Evolutionary conservation across 768 basidiomycete species (phyloP).

Genomic region (Agaricus bisporus): DNA sequence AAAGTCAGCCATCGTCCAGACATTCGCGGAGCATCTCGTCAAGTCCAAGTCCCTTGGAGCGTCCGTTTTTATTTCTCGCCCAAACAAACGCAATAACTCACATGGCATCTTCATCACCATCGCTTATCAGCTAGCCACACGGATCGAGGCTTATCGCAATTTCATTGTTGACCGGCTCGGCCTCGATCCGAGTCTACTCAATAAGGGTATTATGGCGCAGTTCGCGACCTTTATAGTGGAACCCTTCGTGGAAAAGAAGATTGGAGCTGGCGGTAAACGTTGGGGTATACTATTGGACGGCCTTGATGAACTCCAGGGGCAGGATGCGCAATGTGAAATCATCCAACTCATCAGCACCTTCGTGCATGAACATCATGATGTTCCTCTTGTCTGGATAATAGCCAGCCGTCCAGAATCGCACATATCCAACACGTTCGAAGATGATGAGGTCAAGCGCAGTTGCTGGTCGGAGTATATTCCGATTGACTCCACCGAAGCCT

Average conservation of each 20-base stretch:
- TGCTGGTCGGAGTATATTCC: neutral
- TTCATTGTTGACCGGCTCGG: neutral
- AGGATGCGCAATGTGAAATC: neutral
- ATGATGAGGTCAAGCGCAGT: neutral
- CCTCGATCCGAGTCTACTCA: neutral
- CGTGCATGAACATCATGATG: neutral
- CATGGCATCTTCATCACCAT: neutral
- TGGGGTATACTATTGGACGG: neutral
- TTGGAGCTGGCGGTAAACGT: neutral
- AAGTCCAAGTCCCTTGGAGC: neutral
- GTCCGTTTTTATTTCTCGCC: conserved; percentile 4
- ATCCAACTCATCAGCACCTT: neutral
- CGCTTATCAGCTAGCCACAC: neutral
- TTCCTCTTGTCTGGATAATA: neutral
- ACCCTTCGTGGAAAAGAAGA: neutral
- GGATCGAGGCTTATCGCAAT: neutral
- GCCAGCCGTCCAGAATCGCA: neutral
- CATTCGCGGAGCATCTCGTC: neutral
- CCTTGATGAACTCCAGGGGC: neutral
- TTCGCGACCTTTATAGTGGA: neutral
- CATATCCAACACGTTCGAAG: neutral
- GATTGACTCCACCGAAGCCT: neutral
- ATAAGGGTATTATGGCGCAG: neutral
- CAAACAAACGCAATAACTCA: neutral
- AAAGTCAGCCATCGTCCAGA: conserved; percentile 6